Evolutionary conservation across 176 grass and related monocot genomes (phyloP), one percentile per base, ranked within the genome.

Genomic region (Secale cereale): DNA sequence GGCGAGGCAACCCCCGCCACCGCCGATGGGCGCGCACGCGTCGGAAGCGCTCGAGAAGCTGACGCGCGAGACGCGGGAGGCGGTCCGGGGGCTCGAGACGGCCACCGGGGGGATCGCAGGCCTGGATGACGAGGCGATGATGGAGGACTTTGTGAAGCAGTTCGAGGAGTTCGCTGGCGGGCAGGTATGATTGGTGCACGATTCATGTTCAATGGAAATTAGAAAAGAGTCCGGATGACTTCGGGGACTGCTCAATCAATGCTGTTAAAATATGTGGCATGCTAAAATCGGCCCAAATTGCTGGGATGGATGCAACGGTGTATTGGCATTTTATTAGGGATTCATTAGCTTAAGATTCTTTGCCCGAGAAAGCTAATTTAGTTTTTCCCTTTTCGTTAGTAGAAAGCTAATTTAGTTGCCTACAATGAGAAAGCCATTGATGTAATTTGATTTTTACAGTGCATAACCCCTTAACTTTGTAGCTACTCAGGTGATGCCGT

Each of bases 141-240:
- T 96, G 59, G 91, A 99, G 72, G 97, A 99, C 82, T 99, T 99
- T 22, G 91, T 96, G 69, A 99, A 99, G 93, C 97, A 99, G 90
- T 99, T 99, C 45, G 88, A 99, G 92, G 90, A 99, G 80, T 87
- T 96, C n/a, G 90, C 93, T 2, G 97, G 97, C 28, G 82, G 79
- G 25, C 93, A 94, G 97, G 97, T 99, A 79, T n/a, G 8, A 9
- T 74, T 62, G 36, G 22, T 41, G 35, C 40, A 62, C 28, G 14
- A 20, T 84, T 19, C 7, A 3, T 61, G 59, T 48, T 80, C 16
- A 19, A 27, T n/a, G 3, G 40, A 78, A 85, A 10, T 75, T 45
- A 43, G 17, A 74, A 62, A 62, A 22, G 0, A 40, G 11, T 23
- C 45, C 46, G 28, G 2, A 12, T 50, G 36, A 31, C 28, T 48